Evolutionary conservation across 768 basidiomycete genomes (phyloP).

Genomic region (Trametes coccinea): DNA sequence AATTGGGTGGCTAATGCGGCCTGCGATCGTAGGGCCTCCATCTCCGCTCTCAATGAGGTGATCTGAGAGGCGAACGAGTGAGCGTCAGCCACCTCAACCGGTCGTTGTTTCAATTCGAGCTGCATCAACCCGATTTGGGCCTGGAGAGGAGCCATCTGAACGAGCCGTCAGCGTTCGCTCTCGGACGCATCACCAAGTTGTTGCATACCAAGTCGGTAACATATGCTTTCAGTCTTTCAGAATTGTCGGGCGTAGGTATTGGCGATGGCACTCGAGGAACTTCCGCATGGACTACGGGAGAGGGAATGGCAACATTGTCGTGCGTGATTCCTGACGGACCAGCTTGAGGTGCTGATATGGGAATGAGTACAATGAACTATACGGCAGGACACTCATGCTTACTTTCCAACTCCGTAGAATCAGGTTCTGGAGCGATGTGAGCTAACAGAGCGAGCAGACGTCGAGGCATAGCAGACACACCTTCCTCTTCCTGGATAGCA

Average conservation of each 20-base stretch:
- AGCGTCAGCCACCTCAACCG: slow-evolving; percentile 37
- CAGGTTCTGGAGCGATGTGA: slow-evolving; percentile 13
- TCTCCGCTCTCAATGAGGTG: slow-evolving; percentile 37
- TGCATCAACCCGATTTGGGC: slow-evolving; percentile 41
- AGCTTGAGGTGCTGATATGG: slow-evolving; percentile 23
- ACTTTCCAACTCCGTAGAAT: not conserved
- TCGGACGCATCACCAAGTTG: too few relatives aligned
- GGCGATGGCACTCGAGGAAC: not conserved
- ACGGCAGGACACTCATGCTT: not conserved
- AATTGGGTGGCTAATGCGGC: slow-evolving; percentile 16
- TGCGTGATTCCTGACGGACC: slow-evolving; percentile 30
- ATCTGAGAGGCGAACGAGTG: slow-evolving; percentile 40
- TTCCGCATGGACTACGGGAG: not conserved
- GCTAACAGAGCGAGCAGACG: not conserved
- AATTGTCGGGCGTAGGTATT: not conserved
- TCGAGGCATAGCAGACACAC: not conserved
- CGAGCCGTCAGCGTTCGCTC: not conserved
- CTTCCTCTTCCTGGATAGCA: slow-evolving; percentile 53
- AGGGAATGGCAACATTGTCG: slow-evolving; percentile 1
- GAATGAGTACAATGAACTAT: not conserved
- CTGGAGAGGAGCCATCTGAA: slow-evolving; percentile 43
- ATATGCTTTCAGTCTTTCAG: not conserved
- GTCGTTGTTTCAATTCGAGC: slow-evolving; percentile 45
- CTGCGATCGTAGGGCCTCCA: slow-evolving; percentile 33
- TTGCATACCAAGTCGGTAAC: slow-evolving; percentile 8